These are phyloP conservation scores for Penicillium coprophilum DNA, from an alignment of 495 filamentous ascomycete genomes.

Conservation along the genomic window DNA sequence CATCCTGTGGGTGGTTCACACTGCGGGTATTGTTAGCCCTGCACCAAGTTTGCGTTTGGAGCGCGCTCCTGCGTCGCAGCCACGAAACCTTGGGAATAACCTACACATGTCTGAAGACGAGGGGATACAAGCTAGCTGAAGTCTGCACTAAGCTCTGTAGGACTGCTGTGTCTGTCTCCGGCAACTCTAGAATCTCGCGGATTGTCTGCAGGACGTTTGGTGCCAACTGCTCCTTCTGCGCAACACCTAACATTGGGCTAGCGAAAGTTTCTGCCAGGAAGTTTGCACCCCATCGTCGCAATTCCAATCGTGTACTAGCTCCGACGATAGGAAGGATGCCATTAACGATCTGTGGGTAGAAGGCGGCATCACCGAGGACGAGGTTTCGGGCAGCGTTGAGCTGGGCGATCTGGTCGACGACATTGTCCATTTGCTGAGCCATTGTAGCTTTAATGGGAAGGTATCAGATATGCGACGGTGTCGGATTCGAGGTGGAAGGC, in stretches of 20 bases:
- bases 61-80: neutral
- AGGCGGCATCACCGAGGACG: constrained; percentile 74
- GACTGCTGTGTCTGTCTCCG: constrained; percentile 68
- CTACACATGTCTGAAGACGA: constrained; percentile 91
- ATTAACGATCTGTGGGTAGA: constrained; percentile 87
- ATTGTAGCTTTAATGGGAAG: constrained; percentile 29
- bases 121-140: constrained; percentile 84
- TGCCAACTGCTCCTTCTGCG: constrained; percentile 75
- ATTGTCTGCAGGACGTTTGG: constrained; percentile 71
- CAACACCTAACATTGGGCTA: constrained; percentile 67
- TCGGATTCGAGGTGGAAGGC: constrained; percentile 2
- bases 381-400: constrained; percentile 84
- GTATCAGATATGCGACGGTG: neutral
- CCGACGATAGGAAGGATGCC: constrained; percentile 87
- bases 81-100: constrained; percentile 38
- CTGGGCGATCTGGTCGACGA: constrained; percentile 75
- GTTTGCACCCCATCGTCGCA: constrained; percentile 93
- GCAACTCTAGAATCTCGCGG: constrained; percentile 67
- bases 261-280: constrained; percentile 97
- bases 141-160: constrained; percentile 82
- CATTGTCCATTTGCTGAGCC: constrained; percentile 51
- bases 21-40: constrained; percentile 52
- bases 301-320: constrained; percentile 66
- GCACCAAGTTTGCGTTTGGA: neutral
- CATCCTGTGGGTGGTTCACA: constrained; percentile 77